These are phyloP conservation scores for Striga asiatica DNA, from an alignment of 257 asterid genomes.

Conservation along the genomic window DNA sequence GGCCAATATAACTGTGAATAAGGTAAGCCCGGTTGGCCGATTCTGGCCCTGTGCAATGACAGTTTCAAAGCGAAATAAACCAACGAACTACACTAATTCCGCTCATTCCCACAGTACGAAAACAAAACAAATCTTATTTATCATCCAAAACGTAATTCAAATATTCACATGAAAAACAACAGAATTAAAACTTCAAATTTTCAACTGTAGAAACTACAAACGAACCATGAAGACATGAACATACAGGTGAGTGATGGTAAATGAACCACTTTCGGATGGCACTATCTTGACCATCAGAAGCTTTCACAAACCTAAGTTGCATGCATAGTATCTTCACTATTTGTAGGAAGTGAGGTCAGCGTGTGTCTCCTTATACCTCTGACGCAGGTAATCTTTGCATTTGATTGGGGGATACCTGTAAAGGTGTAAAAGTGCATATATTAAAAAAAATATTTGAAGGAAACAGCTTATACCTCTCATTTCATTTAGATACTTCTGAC, in stretches of 20 bases:
- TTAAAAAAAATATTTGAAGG: background rate
- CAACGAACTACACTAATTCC: too few relatives aligned
- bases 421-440: conserved; percentile 4
- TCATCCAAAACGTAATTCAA: too few relatives aligned
- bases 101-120: too few relatives aligned
- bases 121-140: too few relatives aligned
- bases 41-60: too few relatives aligned
- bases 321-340: conserved; percentile 10
- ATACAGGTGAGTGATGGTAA: too few relatives aligned
- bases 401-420: conserved; percentile 64
- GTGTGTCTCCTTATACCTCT: conserved; percentile 61
- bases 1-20: too few relatives aligned
- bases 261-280: background rate
- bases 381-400: conserved; percentile 48
- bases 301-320: background rate
- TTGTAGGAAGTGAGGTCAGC: conserved; percentile 39
- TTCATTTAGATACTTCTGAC: background rate
- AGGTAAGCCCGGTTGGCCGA: too few relatives aligned
- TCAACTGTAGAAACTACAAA: too few relatives aligned
- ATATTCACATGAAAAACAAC: too few relatives aligned
- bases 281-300: background rate
- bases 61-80: too few relatives aligned
- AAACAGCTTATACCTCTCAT: background rate
- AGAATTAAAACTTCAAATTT: too few relatives aligned
- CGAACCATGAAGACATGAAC: background rate